Evolutionary conservation across 2,329 filamentous ascomycete species (phyloP).

Genomic region (Neofusicoccum kwambonambiense): DNA sequence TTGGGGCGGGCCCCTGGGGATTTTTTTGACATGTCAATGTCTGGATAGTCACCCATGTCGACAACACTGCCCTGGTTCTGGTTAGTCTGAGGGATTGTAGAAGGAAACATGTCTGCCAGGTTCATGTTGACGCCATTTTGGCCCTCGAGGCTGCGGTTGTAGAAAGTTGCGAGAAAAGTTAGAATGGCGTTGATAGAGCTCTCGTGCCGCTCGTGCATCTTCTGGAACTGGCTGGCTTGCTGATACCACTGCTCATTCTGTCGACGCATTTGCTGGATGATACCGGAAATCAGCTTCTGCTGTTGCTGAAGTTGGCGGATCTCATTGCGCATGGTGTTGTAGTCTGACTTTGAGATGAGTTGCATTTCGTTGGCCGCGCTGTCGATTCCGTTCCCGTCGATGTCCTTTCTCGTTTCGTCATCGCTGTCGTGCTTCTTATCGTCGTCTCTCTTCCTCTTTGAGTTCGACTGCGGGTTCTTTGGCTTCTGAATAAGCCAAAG

Average conservation of each 20-base stretch:
- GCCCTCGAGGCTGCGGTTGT: constrained; percentile 87
- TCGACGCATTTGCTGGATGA: constrained; percentile 75
- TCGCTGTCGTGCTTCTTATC: constrained; percentile 71
- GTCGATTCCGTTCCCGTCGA: constrained; percentile 33
- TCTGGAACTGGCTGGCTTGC: constrained; percentile 85
- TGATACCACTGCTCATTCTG: constrained; percentile 87
- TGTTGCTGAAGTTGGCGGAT: constrained; percentile 79
- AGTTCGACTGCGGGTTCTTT: constrained; percentile 61
- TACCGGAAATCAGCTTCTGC: constrained; percentile 79
- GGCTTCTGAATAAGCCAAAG: constrained; percentile 97
- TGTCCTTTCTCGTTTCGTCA: constrained; percentile 52
- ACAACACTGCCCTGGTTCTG: constrained; percentile 59
- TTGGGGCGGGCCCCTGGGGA: constrained; percentile 33
- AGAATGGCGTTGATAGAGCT: constrained; percentile 99
- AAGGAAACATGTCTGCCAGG: constrained; percentile 79
- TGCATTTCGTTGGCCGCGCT: constrained; percentile 42
- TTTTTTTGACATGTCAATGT: constrained; percentile 31
- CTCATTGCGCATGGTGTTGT: constrained; percentile 75
- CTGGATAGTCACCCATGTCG: constrained; percentile 58
- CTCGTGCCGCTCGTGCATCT: constrained; percentile 91
- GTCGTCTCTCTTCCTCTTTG: constrained; percentile 55
- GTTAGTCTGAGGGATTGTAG: constrained; percentile 53
- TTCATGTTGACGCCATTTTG: constrained; percentile 76
- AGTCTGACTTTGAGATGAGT: constrained; percentile 66
- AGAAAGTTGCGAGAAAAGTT: constrained; percentile 94